These are phyloP conservation scores for Lizonia empirigonia DNA, from an alignment of 2,329 filamentous ascomycete genomes.

Conservation along the genomic window DNA sequence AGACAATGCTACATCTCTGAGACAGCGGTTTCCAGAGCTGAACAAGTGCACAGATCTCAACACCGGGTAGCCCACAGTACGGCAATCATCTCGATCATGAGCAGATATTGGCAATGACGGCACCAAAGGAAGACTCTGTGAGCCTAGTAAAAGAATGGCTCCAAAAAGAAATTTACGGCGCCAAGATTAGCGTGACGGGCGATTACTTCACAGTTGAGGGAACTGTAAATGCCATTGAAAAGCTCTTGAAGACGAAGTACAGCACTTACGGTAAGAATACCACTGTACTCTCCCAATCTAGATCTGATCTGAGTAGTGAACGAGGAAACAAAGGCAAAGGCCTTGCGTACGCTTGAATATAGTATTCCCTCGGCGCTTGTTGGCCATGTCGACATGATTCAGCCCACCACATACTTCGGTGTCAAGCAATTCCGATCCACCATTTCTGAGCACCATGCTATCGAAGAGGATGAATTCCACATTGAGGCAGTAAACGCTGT, in stretches of 20 bases:
- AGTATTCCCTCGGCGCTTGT: slow-evolving; percentile 40
- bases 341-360: slow-evolving; percentile 21
- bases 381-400: slow-evolving; percentile 53
- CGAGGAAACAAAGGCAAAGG: slow-evolving; percentile 12
- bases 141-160: slow-evolving; percentile 60
- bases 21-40: not conserved
- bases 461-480: slow-evolving; percentile 11
- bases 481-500: slow-evolving; percentile 18
- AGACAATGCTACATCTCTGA: not conserved
- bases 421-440: slow-evolving; percentile 23
- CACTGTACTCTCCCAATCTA: not conserved
- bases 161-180: slow-evolving; percentile 51
- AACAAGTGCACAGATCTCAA: slow-evolving; percentile 48
- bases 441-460: slow-evolving; percentile 23
- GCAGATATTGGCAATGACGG: slow-evolving; percentile 57
- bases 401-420: slow-evolving; percentile 56
- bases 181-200: slow-evolving; percentile 55
- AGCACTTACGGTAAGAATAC: slow-evolving; percentile 47
- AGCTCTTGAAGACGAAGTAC: slow-evolving; percentile 54
- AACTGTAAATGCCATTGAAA: slow-evolving; percentile 56
- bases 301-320: not conserved
- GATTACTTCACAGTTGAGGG: slow-evolving; percentile 60
- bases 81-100: slow-evolving; percentile 57
- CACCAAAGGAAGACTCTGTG: slow-evolving; percentile 57
- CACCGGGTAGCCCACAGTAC: slow-evolving; percentile 58